phyloP scores from a whole-genome alignment of 75 land plant genomes.

The Chamaecyparis obtusa region DNA sequence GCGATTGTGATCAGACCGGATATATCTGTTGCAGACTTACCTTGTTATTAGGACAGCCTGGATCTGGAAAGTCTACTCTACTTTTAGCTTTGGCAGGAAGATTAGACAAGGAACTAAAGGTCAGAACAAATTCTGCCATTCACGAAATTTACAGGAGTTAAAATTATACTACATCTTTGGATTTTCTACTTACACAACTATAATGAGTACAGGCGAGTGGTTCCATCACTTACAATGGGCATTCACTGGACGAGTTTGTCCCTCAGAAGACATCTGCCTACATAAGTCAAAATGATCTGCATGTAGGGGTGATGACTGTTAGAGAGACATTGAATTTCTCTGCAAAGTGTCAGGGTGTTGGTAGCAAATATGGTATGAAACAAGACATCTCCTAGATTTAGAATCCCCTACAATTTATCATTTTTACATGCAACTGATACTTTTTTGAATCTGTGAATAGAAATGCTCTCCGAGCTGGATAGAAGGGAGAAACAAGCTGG shows the following conservation, averaged over 20 bases:
- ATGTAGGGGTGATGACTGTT: constrained; percentile 81
- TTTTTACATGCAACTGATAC: neutral
- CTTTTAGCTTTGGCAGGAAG: constrained; percentile 11
- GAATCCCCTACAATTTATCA: neutral
- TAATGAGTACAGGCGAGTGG: constrained; percentile 40
- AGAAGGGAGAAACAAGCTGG: constrained; percentile 65
- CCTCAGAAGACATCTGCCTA: constrained; percentile 72
- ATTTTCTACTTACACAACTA: neutral
- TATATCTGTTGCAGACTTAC: constrained; percentile 48
- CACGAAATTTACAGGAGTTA: too few species aligned
- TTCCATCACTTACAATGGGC: constrained; percentile 59
- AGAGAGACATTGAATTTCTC: constrained; percentile 85
- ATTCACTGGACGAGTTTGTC: constrained; percentile 59
- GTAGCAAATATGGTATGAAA: constrained; percentile 61
- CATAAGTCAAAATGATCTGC: constrained; percentile 77
- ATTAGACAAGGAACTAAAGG: constrained; percentile 17
- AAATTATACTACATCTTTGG: neutral
- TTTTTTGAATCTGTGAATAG: constrained; percentile 4
- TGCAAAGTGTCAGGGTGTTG: constrained; percentile 88
- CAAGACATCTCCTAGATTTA: neutral
- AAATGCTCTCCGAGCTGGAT: constrained; percentile 54
- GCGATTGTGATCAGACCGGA: neutral
- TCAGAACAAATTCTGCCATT: neutral
- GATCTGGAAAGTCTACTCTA: too few species aligned
- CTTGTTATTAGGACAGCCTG: constrained; percentile 41